phyloP scores from a whole-genome alignment of 1,284 basidiomycete genomes.

The Ceratobasidium sp. region DNA sequence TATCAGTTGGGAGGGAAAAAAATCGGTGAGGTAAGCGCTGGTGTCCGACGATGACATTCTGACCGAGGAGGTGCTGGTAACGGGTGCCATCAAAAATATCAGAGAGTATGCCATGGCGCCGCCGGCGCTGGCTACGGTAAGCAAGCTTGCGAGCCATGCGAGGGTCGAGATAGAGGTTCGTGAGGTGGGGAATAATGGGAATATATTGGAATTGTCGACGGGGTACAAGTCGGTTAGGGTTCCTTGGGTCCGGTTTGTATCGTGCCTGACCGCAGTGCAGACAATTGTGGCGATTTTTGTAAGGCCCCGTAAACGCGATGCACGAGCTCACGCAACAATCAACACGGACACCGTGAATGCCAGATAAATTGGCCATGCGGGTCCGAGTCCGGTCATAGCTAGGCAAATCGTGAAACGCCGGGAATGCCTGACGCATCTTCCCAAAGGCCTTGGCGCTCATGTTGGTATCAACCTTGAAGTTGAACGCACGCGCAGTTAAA shows the following conservation, averaged over 20 bases:
- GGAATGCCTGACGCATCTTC: conserved; percentile 32
- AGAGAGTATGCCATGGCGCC: conserved; percentile 41
- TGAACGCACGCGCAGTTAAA: conserved; percentile 24
- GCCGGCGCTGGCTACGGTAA: conserved; percentile 51
- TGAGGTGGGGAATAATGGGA: conserved; percentile 45
- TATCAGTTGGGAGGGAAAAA: conserved; percentile 55
- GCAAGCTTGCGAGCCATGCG: conserved; percentile 49
- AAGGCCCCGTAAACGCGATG: no score
- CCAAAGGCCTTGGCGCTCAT: conserved; percentile 13
- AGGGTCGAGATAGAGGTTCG: conserved; percentile 38
- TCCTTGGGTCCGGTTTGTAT: conserved; percentile 9
- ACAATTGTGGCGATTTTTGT: no score
- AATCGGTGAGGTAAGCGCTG: conserved; percentile 49
- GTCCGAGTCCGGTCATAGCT: background rate
- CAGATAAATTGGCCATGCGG: background rate
- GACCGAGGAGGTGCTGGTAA: conserved; percentile 27
- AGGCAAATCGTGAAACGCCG: background rate
- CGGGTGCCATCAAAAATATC: conserved; percentile 51
- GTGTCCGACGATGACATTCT: conserved; percentile 14
- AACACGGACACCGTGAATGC: no score
- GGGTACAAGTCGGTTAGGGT: background rate
- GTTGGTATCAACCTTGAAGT: conserved; percentile 44
- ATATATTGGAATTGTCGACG: conserved; percentile 45
- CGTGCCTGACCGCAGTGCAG: conserved; percentile 40
- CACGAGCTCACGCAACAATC: no score